Percentiles rank a stretch among this genome's conserved stretches.
Evolutionary conservation across 352 stramenopile genomes (phyloP).

Genomic region (Phytophthora pistaciae): DNA sequence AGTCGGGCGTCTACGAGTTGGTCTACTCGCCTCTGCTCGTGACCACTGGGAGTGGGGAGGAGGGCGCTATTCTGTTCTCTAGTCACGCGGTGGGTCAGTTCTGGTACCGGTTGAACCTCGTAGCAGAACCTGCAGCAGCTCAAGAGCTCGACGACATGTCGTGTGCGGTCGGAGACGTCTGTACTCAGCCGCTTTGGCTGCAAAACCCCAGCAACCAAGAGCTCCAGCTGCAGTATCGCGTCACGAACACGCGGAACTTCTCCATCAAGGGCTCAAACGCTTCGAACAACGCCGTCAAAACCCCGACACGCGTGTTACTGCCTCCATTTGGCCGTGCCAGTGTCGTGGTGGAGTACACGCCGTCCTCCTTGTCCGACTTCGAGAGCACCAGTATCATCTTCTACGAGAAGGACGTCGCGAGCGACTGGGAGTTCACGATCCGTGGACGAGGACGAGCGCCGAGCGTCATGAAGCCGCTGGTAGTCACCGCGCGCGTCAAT

Average conservation of each 20-base stretch:
- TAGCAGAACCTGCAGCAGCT: conserved; percentile 58
- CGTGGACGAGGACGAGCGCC: conserved; percentile 81
- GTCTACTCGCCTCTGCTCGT: conserved; percentile 91
- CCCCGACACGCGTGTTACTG: conserved; percentile 46
- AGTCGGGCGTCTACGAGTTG: conserved; percentile 90
- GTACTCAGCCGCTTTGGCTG: conserved; percentile 78
- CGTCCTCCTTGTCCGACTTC: conserved; percentile 88
- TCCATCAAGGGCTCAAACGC: conserved; percentile 65
- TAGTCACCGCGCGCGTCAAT: conserved; percentile 74
- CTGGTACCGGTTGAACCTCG: conserved; percentile 92
- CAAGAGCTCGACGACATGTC: conserved; percentile 79
- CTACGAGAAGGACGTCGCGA: conserved; percentile 75
- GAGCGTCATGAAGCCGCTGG: conserved; percentile 91
- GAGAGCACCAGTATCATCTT: conserved; percentile 81
- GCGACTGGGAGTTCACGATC: conserved; percentile 91
- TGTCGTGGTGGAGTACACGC: conserved; percentile 90
- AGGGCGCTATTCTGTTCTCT: conserved; percentile 90
- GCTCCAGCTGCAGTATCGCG: conserved; percentile 70
- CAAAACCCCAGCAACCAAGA: conserved; percentile 91
- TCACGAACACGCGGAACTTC: conserved; percentile 92
- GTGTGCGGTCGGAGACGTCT: conserved; percentile 87
- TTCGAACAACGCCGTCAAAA: conserved; percentile 6
- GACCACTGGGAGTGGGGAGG: conserved; percentile 42
- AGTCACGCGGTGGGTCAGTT: conserved; percentile 94
- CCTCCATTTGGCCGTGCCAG: conserved; percentile 73